A percentile compares a stretch with the other conserved stretches of the same genome.
Evolutionary conservation across 371 early-diverging fungal genomes (phyloP).

Genomic region (Actinomucor elegans): DNA sequence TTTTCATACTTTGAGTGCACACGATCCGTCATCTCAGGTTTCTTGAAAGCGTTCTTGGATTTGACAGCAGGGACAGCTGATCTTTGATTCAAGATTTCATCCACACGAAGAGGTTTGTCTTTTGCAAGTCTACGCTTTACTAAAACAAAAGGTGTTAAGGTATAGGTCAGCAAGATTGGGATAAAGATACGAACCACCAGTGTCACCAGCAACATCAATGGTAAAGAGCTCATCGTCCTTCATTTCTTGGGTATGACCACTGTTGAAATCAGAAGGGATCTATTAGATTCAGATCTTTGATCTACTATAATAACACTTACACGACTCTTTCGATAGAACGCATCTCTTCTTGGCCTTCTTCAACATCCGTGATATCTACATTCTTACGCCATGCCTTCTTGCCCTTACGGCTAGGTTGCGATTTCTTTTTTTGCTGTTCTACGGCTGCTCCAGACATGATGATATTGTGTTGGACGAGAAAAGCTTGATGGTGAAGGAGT

Average conservation of each 20-base stretch:
- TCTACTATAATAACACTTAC: conserved; percentile 37
- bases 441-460: conserved; percentile 6
- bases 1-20: conserved; percentile 24
- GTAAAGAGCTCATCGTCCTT: conserved; percentile 69
- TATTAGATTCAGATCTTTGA: background rate
- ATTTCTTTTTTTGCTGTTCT: conserved; percentile 19
- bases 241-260: conserved; percentile 56
- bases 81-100: conserved; percentile 74
- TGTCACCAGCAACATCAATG: conserved; percentile 74
- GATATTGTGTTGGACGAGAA: too few relatives aligned
- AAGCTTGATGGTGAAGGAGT: too few relatives aligned
- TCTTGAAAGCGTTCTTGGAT: conserved; percentile 23
- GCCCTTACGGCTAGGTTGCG: conserved; percentile 75
- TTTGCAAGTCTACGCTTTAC: conserved; percentile 40
- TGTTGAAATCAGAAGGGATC: background rate
- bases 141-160: conserved; percentile 10
- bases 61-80: conserved; percentile 59
- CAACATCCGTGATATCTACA: conserved; percentile 81
- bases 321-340: conserved; percentile 75
- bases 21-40: conserved; percentile 17
- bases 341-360: conserved; percentile 72
- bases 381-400: conserved; percentile 95
- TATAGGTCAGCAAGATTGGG: too few relatives aligned
- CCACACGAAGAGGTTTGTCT: conserved; percentile 67
- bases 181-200: conserved; percentile 37